phyloP scores from a whole-genome alignment of 352 stramenopile genomes.

The Phytophthora pistaciae region DNA sequence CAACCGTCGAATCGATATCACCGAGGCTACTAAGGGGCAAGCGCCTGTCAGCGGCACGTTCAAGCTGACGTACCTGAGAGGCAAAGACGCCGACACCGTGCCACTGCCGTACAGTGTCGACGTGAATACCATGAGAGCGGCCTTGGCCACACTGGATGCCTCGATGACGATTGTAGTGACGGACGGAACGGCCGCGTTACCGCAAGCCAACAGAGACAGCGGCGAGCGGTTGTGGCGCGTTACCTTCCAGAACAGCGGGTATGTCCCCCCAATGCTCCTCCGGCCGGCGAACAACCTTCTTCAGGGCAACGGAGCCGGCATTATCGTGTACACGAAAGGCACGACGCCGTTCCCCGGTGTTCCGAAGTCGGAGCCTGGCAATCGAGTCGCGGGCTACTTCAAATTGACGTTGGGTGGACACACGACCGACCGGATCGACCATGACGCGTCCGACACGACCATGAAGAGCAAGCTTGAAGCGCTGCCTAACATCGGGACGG shows the following conservation, averaged over 20 bases:
- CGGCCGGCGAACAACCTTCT: constrained; percentile 82
- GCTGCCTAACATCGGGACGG: constrained; percentile 94
- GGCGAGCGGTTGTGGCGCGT: constrained; percentile 89
- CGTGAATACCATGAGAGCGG: constrained; percentile 63
- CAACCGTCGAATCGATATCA: constrained; percentile 89
- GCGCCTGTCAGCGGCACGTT: constrained; percentile 92
- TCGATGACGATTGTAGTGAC: constrained; percentile 80
- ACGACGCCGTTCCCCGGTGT: constrained; percentile 36
- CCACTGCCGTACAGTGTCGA: constrained; percentile 67
- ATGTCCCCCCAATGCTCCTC: constrained; percentile 90
- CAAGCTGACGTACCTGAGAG: constrained; percentile 86
- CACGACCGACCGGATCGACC: constrained; percentile 88
- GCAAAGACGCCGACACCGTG: constrained; percentile 80
- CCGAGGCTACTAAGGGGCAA: constrained; percentile 79
- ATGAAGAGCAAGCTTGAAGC: constrained; percentile 92
- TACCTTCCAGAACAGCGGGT: constrained; percentile 92
- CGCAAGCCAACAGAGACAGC: constrained; percentile 34
- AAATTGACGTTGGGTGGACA: constrained; percentile 90
- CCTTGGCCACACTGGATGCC: constrained; percentile 83
- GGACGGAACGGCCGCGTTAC: constrained; percentile 64
- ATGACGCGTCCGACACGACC: constrained; percentile 93
- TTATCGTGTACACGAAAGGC: constrained; percentile 85
- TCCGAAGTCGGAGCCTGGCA: constrained; percentile 78
- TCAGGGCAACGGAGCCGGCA: constrained; percentile 86
- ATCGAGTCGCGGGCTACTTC: constrained; percentile 92